A percentile compares a stretch with the other conserved stretches of the same genome.
These are phyloP conservation scores for Neofusicoccum laricinum DNA, from an alignment of 2,329 filamentous ascomycete species.

Conservation along the genomic window DNA sequence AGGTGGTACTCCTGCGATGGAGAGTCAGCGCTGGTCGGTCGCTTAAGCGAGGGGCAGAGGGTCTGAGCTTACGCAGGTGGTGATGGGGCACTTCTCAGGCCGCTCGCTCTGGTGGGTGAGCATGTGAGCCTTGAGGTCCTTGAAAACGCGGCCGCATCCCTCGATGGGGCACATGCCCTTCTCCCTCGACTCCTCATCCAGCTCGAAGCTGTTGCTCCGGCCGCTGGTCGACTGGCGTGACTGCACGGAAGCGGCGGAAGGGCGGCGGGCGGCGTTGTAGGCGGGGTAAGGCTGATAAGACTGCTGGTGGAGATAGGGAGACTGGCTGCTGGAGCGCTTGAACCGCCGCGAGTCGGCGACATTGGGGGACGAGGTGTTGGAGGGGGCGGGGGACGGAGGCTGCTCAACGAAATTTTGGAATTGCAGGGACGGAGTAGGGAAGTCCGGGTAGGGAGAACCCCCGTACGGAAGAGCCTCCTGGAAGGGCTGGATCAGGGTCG, in stretches of 20 bases:
- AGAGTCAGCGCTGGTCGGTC: background rate
- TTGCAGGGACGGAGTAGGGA: slow-evolving; percentile 40
- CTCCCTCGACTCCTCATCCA: slow-evolving; percentile 54
- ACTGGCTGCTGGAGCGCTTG: slow-evolving; percentile 56
- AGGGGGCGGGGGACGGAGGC: slow-evolving; percentile 63
- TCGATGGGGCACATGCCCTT: slow-evolving; percentile 75
- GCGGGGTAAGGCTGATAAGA: slow-evolving; percentile 54
- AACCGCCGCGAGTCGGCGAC: slow-evolving; percentile 38
- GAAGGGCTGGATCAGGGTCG: slow-evolving; percentile 56
- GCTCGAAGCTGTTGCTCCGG: slow-evolving; percentile 39
- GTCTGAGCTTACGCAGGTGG: slow-evolving; percentile 58
- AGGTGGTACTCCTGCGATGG: slow-evolving; percentile 66
- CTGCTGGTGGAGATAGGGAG: slow-evolving; percentile 62
- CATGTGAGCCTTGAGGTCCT: slow-evolving; percentile 91
- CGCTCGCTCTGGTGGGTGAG: slow-evolving; percentile 88
- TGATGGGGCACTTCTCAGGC: slow-evolving; percentile 91
- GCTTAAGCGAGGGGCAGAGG: background rate
- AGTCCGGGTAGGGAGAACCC: slow-evolving; percentile 42
- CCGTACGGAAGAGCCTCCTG: slow-evolving; percentile 38
- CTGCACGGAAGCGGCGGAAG: slow-evolving; percentile 68
- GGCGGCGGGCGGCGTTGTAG: slow-evolving; percentile 53
- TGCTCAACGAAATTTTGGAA: slow-evolving; percentile 40
- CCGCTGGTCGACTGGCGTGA: slow-evolving; percentile 63
- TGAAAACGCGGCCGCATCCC: slow-evolving; percentile 82
- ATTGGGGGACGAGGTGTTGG: slow-evolving; percentile 48